phyloP scores from a whole-genome alignment of 306 rosid species.

The Glycine soja region DNA sequence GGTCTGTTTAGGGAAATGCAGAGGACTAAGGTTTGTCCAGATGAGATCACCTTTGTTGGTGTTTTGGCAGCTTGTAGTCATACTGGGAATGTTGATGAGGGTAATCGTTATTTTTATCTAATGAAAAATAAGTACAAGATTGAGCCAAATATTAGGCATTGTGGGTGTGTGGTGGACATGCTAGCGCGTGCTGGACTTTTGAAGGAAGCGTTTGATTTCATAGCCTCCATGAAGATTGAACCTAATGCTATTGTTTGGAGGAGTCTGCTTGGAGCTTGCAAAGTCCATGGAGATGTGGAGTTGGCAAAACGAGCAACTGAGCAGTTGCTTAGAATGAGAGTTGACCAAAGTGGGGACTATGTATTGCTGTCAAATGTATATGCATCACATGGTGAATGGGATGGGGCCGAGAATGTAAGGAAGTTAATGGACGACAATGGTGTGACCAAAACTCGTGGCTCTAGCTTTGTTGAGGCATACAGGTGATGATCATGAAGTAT shows the following conservation, averaged over 20 bases:
- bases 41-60: slow-evolving; percentile 76
- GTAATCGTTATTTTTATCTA: slow-evolving; percentile 64
- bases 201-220: slow-evolving; percentile 73
- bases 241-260: slow-evolving; percentile 86
- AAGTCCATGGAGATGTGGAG: slow-evolving; percentile 77
- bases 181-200: slow-evolving; percentile 86
- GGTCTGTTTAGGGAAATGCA: slow-evolving; percentile 67
- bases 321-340: slow-evolving; percentile 64
- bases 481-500: neutral
- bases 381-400: slow-evolving; percentile 82
- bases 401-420: slow-evolving; percentile 75
- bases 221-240: slow-evolving; percentile 70
- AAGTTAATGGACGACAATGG: slow-evolving; percentile 79
- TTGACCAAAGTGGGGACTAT: slow-evolving; percentile 80
- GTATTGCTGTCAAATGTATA: slow-evolving; percentile 69
- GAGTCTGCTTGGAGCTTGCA: slow-evolving; percentile 86
- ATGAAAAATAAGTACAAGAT: slow-evolving; percentile 63
- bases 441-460: slow-evolving; percentile 72
- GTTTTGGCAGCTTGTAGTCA: slow-evolving; percentile 92
- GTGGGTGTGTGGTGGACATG: slow-evolving; percentile 85
- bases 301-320: slow-evolving; percentile 71
- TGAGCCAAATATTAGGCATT: slow-evolving; percentile 71
- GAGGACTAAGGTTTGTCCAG: slow-evolving; percentile 61
- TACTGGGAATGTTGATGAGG: slow-evolving; percentile 81
- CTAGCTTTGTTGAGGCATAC: slow-evolving; percentile 66